Evolutionary conservation across 768 basidiomycete genomes (phyloP), one percentile per base, ranked within the genome.

Genomic region (Mrakia hoshinonis): DNA sequence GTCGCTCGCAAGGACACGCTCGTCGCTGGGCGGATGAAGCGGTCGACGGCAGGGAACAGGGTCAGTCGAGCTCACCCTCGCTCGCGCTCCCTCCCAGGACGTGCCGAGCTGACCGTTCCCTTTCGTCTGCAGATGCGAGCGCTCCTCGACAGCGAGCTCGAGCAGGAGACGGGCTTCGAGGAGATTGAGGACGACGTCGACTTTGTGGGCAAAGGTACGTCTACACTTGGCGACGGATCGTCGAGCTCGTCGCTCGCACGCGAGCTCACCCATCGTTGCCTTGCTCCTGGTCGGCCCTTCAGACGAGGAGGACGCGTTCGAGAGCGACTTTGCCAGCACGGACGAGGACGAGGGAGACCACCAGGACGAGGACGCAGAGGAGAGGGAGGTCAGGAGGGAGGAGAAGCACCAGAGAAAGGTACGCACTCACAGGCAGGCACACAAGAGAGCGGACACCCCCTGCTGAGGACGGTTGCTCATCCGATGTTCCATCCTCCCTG

Each of bases 241-340:
- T 43, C 43, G 43, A 43, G 43, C 15, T 15, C 43, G 15, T 36
- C 58, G 34, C 36, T 20, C 58, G 34, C 34, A 5, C 58, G 12
- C 58, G 55, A 60, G 34, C 55, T 60, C 12, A 60, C 11, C 36
- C 34, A 22, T 22, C 20, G 22, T 26, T n/a, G 31, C 22, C 22
- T 61, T n/a, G 13, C 36, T 6, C 10, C 34, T 60, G 29, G 31
- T 18, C 34, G 29, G 20, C 9, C n/a, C 20, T 36, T 1, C 15
- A 61, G 58, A 61, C 18, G 58, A 61, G 58, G 58, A 61, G 58
- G 58, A 61, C 36, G 58, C 58, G 31, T 61, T 61, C 58, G 58
- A 61, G 20, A 61, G 36, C 58, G 58, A 61, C 13, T 61, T 61
- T 22, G 58, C 58, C 6, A 36, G 31, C 34, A 61, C 58, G 3